Conservation (phyloP, 2,329 filamentous ascomycete species). For the Fusarium duplospermum region DNA sequence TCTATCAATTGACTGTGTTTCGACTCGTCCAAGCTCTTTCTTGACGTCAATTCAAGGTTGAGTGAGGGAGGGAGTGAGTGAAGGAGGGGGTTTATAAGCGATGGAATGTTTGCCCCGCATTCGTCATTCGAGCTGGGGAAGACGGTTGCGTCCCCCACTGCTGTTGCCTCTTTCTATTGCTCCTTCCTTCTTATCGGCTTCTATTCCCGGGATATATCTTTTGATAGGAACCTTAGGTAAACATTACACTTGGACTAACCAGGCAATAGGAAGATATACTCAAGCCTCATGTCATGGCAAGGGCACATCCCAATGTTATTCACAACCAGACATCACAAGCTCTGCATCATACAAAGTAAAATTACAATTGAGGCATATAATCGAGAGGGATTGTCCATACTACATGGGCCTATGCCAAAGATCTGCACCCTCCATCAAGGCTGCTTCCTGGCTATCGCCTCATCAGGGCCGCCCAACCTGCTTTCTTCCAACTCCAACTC, state of each 20-base stretch:
- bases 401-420: conserved; percentile 31
- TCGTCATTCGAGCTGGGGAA: conserved; percentile 38
- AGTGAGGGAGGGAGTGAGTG: neutral
- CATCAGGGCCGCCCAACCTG: conserved; percentile 5
- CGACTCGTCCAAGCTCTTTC: neutral
- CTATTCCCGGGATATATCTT: neutral
- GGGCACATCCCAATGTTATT: neutral
- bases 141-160: conserved; percentile 13
- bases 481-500: neutral
- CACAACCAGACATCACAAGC: neutral
- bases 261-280: neutral
- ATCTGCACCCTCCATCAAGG: conserved; percentile 3
- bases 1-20: neutral
- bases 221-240: neutral
- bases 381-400: conserved; percentile 40
- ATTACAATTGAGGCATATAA: conserved; percentile 44
- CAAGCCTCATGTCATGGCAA: neutral
- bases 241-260: neutral
- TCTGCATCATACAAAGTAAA: conserved; percentile 37
- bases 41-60: conserved; percentile 12
- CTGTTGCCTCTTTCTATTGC: neutral
- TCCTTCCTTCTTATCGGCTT: neutral
- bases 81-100: conserved; percentile 26
- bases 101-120: conserved; percentile 30
- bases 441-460: conserved; percentile 12